A percentile compares a stretch with the other conserved stretches of the same genome.
Conservation (phyloP, 768 basidiomycete species). For the Hericium coralloides region DNA sequence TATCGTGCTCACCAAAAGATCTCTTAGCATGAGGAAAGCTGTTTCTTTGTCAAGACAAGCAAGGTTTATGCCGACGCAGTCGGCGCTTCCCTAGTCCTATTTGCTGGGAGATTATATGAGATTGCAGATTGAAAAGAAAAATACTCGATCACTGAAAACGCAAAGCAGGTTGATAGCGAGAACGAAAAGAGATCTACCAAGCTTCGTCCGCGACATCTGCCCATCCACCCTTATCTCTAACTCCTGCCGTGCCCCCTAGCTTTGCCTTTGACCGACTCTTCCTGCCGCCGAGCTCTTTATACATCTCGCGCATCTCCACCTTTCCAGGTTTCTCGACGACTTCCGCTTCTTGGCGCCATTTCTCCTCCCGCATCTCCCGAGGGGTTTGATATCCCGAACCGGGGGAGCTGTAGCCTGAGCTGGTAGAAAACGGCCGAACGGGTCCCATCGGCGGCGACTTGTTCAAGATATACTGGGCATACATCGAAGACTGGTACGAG, state of each 20-base stretch:
- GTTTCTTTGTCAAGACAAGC: too few species aligned
- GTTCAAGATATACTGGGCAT: slow-evolving; percentile 11
- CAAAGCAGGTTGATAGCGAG: too few species aligned
- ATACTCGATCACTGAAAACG: too few species aligned
- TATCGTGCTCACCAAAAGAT: too few species aligned
- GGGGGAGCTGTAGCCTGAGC: slow-evolving; percentile 44
- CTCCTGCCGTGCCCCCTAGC: slow-evolving; percentile 48
- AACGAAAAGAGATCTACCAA: background rate
- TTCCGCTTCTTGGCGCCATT: slow-evolving; percentile 54
- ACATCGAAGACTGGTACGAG: background rate
- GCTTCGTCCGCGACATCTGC: slow-evolving; percentile 26
- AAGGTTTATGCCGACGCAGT: too few species aligned
- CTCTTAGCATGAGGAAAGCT: too few species aligned
- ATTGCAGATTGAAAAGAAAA: too few species aligned
- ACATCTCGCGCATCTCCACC: slow-evolving; percentile 82
- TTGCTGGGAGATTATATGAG: too few species aligned
- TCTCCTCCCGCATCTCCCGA: slow-evolving; percentile 68
- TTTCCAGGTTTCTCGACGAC: slow-evolving; percentile 53
- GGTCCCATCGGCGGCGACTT: slow-evolving; percentile 30
- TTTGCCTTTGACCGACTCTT: slow-evolving; percentile 72
- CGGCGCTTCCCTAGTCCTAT: too few species aligned
- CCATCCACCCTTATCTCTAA: slow-evolving; percentile 79
- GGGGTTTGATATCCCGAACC: slow-evolving; percentile 68
- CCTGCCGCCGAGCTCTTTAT: slow-evolving; percentile 83
- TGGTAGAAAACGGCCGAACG: slow-evolving; percentile 22